A percentile compares a stretch with the other conserved stretches of the same genome.
Conservation (phyloP, 768 basidiomycete species). For the Phlebiopsis flavidoalba region DNA sequence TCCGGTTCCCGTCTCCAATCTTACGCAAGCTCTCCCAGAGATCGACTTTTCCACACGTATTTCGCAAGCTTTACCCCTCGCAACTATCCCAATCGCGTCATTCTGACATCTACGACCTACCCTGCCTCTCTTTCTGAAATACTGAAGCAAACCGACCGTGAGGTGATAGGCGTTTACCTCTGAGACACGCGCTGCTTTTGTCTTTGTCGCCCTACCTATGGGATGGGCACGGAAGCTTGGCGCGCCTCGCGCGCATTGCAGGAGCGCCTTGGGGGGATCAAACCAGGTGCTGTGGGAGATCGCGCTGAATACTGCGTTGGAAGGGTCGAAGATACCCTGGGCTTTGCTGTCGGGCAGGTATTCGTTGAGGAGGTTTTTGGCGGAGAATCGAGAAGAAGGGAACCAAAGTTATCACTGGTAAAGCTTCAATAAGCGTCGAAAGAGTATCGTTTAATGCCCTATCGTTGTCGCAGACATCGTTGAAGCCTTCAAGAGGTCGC, state of each 20-base stretch:
- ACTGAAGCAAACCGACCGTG: conserved; percentile 57
- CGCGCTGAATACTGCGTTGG: conserved; percentile 80
- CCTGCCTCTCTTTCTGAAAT: conserved; percentile 61
- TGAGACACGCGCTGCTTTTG: conserved; percentile 68
- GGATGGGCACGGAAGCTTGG: conserved; percentile 73
- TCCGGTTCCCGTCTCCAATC: conserved; percentile 62
- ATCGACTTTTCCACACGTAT: conserved; percentile 82
- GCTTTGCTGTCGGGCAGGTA: conserved; percentile 88
- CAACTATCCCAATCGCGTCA: conserved; percentile 66
- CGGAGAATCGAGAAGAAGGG: conserved; percentile 76
- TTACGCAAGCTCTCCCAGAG: conserved; percentile 65
- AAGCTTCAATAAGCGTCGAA: conserved; percentile 9
- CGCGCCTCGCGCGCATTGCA: conserved; percentile 64
- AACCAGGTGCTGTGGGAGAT: conserved; percentile 80
- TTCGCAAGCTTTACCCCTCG: conserved; percentile 82
- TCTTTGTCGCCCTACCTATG: conserved; percentile 64
- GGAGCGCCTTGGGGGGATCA: conserved; percentile 76
- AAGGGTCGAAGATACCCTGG: conserved; percentile 66
- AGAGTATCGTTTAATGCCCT: conserved; percentile 9
- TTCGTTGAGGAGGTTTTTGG: conserved; percentile 80
- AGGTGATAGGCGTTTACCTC: conserved; percentile 84
- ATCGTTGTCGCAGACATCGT: conserved; percentile 57
- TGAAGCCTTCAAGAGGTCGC: conserved; percentile 72
- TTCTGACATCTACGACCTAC: conserved; percentile 82
- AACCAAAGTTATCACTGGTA: conserved; percentile 77